Evolutionary conservation across 2,329 filamentous ascomycete genomes (phyloP), one percentile per base, ranked within the genome.

Genomic region (Decorospora gaudefroyi): DNA sequence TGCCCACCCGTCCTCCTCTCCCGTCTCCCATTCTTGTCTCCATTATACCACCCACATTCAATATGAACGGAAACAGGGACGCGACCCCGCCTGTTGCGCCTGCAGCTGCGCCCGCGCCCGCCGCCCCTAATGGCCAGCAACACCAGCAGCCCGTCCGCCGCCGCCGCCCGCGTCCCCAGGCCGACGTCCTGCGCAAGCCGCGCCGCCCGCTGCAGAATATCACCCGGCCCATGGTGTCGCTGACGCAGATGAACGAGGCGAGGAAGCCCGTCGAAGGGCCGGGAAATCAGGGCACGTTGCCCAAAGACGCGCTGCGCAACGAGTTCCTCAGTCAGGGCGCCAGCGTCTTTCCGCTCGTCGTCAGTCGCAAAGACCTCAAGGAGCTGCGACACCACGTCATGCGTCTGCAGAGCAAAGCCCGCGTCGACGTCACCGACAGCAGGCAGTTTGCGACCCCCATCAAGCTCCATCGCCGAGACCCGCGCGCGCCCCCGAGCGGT

Each of bases 301-400:
- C 57, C 15, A 42, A 55, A 7, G 59, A 64, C 19, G 49, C 53
- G 43, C 53, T 67, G 39, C 57, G 54, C 26, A 51, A 63, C 10
- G 57, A 67, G 49, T 63, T 51, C 21, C 52, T 61, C n/a, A 38
- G 44, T 9, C 52, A 61, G 28, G 61, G 59, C 41, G 64, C 62
- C 17, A 49, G 32, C 29, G 60, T 55, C 18, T 57, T 62, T 57
- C 88, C 89, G 10, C 78, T 97, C 12, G 82, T 90, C 53, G 88
- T 90, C 5, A 95, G 89, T 5, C 95, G 95, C 71, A 84, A 85
- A 61, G 83, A 85, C 7, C 72, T 96, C 35, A 79, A 88, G 42
- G 86, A 93, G 57, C 74, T 95, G 46, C 87, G 92, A 34, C 85
- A 90, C 62, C 93, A 99, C 66, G 82, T 95, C 51, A 91, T 96